Evolutionary conservation across 768 basidiomycete genomes (phyloP), one percentile per base, ranked within the genome.

Genomic region (Daedaleopsis nitida): DNA sequence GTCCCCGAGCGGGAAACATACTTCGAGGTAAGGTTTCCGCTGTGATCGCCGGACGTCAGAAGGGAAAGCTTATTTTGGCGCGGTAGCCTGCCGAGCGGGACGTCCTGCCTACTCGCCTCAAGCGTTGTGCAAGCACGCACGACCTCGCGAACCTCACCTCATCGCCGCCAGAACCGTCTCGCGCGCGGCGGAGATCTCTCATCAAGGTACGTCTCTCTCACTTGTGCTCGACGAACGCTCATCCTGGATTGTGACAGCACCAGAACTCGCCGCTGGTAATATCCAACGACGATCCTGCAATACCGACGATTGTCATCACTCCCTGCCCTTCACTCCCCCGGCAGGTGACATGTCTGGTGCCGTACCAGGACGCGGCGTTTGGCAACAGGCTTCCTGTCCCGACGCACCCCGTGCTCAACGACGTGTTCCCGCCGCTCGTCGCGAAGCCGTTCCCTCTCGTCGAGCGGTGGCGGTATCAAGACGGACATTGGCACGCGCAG

Each of bases 321-420:
- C 78, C 79, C 5, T 83, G 82, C 67, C 71, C 74, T 4, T 59
- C 74, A 1, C 74, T 77, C 37, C 65, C 75, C 7, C 77, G 68
- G 42, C 78, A 80, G 59, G 72, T 69, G 5, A 76, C 80, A 1
- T 80, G 75, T 49, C 80, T 76, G 60, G 76, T 84, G 19, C 85
- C 86, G 12, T 76, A 76, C 63, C 86, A 87, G 70, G 80, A 86
- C 66, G 73, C 78, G 14, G 81, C 78, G 5, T 86, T 84, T 66
- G 81, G 83, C 38, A 72, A 74, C 51, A 75, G 74, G 34, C 78
- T 86, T 23, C 78, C 80, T 1, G 80, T 87, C 16, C 85, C 84
- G 6, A 72, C 70, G 42, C 75, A 83, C 63, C 75, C 78, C 3
- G 74, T 73, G 24, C 77, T 80, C 61, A 86, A 86, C 69, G 69